Evolutionary conservation across 2,329 filamentous ascomycete genomes (phyloP).

Genomic region (Talaromyces amestolkiae): DNA sequence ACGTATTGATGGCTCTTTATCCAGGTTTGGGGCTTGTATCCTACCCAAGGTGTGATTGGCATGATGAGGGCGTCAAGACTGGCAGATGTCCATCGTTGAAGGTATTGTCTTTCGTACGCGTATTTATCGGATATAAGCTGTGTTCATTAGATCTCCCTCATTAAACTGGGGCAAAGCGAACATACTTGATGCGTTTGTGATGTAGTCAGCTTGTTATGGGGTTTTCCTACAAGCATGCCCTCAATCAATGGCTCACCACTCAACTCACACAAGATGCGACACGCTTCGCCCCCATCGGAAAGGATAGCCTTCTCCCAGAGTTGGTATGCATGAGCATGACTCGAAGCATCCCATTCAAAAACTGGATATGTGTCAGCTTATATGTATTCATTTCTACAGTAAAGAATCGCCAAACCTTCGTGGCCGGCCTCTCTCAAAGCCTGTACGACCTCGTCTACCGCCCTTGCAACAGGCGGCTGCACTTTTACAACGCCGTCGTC

Average conservation of each 20-base stretch:
- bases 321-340: constrained; percentile 29
- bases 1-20: constrained; percentile 36
- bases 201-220: constrained; percentile 27
- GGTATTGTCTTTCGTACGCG: constrained; percentile 29
- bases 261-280: constrained; percentile 28
- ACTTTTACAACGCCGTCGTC: constrained; percentile 60
- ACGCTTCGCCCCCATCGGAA: constrained; percentile 35
- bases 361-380: constrained; percentile 23
- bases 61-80: constrained; percentile 36
- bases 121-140: constrained; percentile 31
- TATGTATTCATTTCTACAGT: constrained; percentile 29
- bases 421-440: constrained; percentile 57
- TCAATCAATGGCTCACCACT: constrained; percentile 35
- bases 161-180: neutral
- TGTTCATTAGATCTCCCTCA: neutral
- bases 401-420: constrained; percentile 39
- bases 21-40: constrained; percentile 33
- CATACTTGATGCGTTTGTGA: constrained; percentile 30
- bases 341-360: constrained; percentile 34
- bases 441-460: constrained; percentile 53
- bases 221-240: constrained; percentile 36
- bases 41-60: constrained; percentile 34
- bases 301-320: constrained; percentile 35
- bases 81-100: constrained; percentile 31
- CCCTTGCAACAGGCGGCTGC: constrained; percentile 59